Conservation (phyloP, 2,329 filamentous ascomycete species). For the Botrytis cinerea region DNA sequence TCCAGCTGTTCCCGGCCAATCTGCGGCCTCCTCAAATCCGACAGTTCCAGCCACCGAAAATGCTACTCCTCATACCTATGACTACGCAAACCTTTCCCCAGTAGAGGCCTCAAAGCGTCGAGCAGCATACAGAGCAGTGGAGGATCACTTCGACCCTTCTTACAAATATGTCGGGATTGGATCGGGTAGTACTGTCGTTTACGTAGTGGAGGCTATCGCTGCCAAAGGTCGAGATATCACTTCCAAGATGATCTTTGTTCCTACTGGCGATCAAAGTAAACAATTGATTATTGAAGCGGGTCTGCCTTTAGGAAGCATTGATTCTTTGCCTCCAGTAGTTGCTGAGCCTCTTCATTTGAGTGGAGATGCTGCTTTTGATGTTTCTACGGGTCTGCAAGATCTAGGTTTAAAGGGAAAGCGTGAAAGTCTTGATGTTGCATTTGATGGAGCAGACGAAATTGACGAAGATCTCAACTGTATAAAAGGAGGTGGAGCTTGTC, state of each 20-base stretch:
- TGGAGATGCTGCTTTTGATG: slow-evolving; percentile 65
- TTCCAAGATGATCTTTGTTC: slow-evolving; percentile 71
- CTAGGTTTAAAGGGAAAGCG: slow-evolving; percentile 43
- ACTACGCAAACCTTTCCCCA: slow-evolving; percentile 40
- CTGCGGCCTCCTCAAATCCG: slow-evolving; percentile 27
- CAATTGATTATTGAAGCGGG: slow-evolving; percentile 81
- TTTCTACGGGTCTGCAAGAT: slow-evolving; percentile 52
- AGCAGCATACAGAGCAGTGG: slow-evolving; percentile 73
- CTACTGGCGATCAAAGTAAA: slow-evolving; percentile 85
- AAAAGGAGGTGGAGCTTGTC: slow-evolving; percentile 95
- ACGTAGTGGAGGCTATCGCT: slow-evolving; percentile 80
- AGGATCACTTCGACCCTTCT: slow-evolving; percentile 65
- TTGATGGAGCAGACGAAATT: slow-evolving; percentile 96
- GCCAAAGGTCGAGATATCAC: slow-evolving; percentile 57
- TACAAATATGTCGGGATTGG: slow-evolving; percentile 75
- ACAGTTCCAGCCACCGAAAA: slow-evolving; percentile 26
- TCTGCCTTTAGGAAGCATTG: slow-evolving; percentile 63
- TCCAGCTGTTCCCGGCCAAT: slow-evolving; percentile 27
- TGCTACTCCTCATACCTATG: slow-evolving; percentile 26
- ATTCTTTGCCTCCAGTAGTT: slow-evolving; percentile 41
- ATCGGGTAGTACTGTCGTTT: slow-evolving; percentile 78
- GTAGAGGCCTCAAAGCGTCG: slow-evolving; percentile 74
- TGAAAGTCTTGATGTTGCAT: slow-evolving; percentile 77
- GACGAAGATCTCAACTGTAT: slow-evolving; percentile 94
- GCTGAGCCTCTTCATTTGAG: slow-evolving; percentile 33